These are phyloP conservation scores for Carnegiea gigantea DNA, from an alignment of 179 eudicot genomes.

Conservation along the genomic window DNA sequence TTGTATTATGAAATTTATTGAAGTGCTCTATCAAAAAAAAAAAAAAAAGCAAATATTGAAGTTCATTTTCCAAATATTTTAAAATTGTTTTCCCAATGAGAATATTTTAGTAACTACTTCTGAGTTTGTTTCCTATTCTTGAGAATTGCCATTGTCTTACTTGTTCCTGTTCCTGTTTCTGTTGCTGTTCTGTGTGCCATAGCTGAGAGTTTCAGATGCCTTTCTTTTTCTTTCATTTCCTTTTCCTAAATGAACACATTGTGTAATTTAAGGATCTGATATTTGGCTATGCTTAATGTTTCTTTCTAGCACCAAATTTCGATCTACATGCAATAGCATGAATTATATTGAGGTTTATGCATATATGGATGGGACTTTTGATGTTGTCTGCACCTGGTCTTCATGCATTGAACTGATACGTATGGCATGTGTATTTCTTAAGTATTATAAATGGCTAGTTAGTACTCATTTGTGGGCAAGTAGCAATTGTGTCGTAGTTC, in stretches of 20 bases:
- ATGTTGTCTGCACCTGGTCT: not conserved
- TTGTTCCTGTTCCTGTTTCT: not conserved
- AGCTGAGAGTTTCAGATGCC: conserved; percentile 3
- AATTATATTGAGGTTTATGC: not conserved
- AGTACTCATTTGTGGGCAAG: not conserved
- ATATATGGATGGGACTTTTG: not conserved
- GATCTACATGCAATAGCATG: not conserved
- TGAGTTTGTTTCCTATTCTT: not conserved
- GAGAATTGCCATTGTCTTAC: not conserved
- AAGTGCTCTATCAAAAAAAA: not conserved
- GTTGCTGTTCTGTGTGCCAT: not conserved
- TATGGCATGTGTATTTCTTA: not conserved
- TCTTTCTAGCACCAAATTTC: not conserved
- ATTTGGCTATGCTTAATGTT: not conserved
- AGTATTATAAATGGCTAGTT: not conserved
- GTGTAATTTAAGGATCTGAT: not conserved
- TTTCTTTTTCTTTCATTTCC: not conserved
- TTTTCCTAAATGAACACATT: not conserved
- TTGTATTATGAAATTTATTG: not conserved
- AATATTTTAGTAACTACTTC: not conserved
- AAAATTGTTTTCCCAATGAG: too few relatives aligned
- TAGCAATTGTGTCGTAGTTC: not conserved
- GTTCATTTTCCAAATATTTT: not conserved
- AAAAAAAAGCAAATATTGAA: not conserved
- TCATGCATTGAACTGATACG: not conserved